These are phyloP conservation scores for Colletotrichum chrysophilum DNA, from an alignment of 2,329 filamentous ascomycete genomes.

Conservation along the genomic window DNA sequence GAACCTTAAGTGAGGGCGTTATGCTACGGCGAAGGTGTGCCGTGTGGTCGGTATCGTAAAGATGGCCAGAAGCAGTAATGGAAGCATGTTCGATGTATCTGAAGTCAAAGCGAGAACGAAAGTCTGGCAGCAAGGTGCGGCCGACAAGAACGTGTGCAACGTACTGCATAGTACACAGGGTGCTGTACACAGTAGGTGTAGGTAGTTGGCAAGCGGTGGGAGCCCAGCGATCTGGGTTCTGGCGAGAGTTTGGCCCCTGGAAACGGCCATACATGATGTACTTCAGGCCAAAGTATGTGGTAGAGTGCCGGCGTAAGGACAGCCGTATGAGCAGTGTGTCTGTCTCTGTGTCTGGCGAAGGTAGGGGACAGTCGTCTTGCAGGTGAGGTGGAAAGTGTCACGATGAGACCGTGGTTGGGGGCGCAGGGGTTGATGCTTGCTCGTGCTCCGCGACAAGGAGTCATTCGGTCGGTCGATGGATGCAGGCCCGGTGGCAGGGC, in stretches of 20 bases:
- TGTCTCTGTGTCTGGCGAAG: background rate
- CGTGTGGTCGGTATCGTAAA: constrained; percentile 10
- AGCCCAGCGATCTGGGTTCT: constrained; percentile 1
- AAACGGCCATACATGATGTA: background rate
- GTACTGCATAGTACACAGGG: background rate
- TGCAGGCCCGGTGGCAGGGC: background rate
- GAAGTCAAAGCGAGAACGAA: constrained; percentile 15
- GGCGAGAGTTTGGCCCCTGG: constrained; percentile 10
- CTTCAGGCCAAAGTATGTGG: background rate
- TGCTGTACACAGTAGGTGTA: background rate
- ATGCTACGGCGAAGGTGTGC: constrained; percentile 1
- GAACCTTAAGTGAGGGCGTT: background rate
- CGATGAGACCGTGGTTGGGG: constrained; percentile 1
- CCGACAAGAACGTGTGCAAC: background rate
- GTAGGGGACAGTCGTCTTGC: background rate
- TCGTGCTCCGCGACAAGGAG: background rate
- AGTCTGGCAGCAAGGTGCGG: background rate
- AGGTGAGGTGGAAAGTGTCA: background rate
- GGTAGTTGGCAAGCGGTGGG: background rate
- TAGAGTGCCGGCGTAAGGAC: background rate
- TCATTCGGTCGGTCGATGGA: background rate
- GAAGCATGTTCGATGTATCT: constrained; percentile 8
- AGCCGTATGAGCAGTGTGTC: background rate
- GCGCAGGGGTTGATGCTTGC: background rate
- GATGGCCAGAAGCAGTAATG: constrained; percentile 3